Base-by-base conservation (phyloP, 73 alveolate genomes). In the Tetrahymena borealis region DNA sequence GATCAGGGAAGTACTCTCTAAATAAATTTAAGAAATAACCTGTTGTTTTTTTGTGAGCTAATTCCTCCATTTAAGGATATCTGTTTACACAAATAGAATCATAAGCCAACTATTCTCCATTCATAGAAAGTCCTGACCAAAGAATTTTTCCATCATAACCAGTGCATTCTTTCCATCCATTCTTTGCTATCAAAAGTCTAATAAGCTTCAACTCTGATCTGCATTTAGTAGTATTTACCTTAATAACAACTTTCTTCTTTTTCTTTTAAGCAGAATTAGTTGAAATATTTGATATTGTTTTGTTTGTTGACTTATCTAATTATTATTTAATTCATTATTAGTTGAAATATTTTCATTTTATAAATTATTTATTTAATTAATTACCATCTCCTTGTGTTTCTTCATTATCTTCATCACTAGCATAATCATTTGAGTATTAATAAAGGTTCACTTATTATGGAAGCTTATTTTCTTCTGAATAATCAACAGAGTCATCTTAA, bases 1-100 rank as follows among this genome's bases (percentile, higher is more conserved):
- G 96, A 8, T 96, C 99, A 2, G 99, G 98, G 95, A 95, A 97
- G 78, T 94, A 95, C 31, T 93, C 60, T 90, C 93, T 78, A 96
- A 96, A 96, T 28, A 96, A 78, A 36, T 96, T 96, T 90, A 96
- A 38, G 38, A 96, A 78, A 32, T 93, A 35, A 16, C 98, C 95
- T n/a, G 97, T 91, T 28, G 94, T 33, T 91, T 95, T 95, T 90
- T 97, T 97, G 77, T 97, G 94, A 13, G 97, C 97, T 11, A 96
- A 40, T 60, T 96, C 91, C 90, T 97, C 98, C 96, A 97, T 95
- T 11, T 96, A 94, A 24, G 98, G 98, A 91, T 77, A 95, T 42
- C 98, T 90, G 90, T 97, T 97, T 4, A 96, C 94, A 18, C 36
- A 93, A 39, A 90, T 38, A 1, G 43, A 40, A 38, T 93, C 78